phyloP scores from a whole-genome alignment of 805 yeast species.

The Lipomyces orientalis region DNA sequence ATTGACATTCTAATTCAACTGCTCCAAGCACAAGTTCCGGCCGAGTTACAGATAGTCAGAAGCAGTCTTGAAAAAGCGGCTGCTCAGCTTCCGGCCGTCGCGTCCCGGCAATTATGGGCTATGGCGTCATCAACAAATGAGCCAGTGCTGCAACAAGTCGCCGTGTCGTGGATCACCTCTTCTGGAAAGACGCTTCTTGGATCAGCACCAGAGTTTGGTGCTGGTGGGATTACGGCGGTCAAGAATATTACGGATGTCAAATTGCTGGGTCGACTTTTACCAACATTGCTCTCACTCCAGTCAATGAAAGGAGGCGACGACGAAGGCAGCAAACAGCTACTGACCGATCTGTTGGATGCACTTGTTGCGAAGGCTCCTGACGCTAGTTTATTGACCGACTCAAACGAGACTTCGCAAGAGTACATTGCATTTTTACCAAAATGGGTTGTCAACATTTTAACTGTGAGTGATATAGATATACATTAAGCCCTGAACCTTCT shows the following conservation, averaged over 20 bases:
- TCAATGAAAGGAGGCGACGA: constrained; percentile 16
- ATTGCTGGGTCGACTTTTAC: constrained; percentile 1
- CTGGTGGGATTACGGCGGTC: constrained; percentile 16
- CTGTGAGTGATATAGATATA: constrained; percentile 7
- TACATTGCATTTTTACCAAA: constrained; percentile 20
- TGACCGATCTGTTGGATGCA: constrained; percentile 24
- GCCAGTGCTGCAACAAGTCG: constrained; percentile 23
- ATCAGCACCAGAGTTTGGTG: constrained; percentile 10
- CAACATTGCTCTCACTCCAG: constrained; percentile 13
- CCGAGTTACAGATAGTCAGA: constrained; percentile 24
- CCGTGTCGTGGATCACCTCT: constrained; percentile 17
- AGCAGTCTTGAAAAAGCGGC: constrained; percentile 14
- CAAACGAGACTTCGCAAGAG: constrained; percentile 6
- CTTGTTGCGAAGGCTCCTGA: constrained; percentile 23
- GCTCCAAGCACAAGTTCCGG: constrained; percentile 23
- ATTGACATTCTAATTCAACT: constrained; percentile 28
- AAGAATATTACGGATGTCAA: background rate
- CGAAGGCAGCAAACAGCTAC: constrained; percentile 3
- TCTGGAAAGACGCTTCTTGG: constrained; percentile 10
- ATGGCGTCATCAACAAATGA: constrained; percentile 10
- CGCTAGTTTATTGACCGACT: constrained; percentile 4
- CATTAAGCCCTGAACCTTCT: background rate
- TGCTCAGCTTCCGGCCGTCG: constrained; percentile 18
- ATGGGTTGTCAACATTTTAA: constrained; percentile 27
- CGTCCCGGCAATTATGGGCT: constrained; percentile 28